Evolutionary conservation across 257 asterid species (phyloP).

Genomic region (Nicotiana undulata): DNA sequence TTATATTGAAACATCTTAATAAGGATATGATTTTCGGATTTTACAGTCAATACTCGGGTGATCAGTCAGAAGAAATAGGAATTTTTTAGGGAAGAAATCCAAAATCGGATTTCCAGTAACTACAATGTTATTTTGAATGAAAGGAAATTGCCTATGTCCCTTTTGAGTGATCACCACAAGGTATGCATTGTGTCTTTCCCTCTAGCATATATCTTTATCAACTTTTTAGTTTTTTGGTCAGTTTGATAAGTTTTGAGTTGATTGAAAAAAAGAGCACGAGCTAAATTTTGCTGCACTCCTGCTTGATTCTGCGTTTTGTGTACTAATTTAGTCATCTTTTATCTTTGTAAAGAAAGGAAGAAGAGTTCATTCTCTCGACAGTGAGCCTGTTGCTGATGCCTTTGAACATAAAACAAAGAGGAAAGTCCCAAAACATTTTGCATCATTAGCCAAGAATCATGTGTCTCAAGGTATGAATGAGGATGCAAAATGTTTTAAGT

Average conservation of each 20-base stretch:
- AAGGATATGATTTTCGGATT: not conserved
- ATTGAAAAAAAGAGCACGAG: not conserved
- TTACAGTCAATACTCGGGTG: constrained; percentile 68
- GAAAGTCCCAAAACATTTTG: constrained; percentile 65
- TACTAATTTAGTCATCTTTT: not conserved
- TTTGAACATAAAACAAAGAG: constrained; percentile 78
- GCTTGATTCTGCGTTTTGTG: not conserved
- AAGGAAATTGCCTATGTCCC: constrained; percentile 77
- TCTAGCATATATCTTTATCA: not conserved
- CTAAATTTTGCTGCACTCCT: not conserved
- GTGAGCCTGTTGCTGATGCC: constrained; percentile 73
- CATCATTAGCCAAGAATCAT: constrained; percentile 52
- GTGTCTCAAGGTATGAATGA: constrained; percentile 63
- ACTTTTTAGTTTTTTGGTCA: no score
- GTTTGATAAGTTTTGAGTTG: no score
- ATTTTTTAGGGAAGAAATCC: constrained; percentile 71
- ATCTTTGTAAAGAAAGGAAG: constrained; percentile 57
- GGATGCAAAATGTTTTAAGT: not conserved
- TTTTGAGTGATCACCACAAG: constrained; percentile 73
- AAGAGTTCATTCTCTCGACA: constrained; percentile 79
- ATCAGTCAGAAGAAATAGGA: constrained; percentile 77
- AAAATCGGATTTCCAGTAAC: constrained; percentile 61
- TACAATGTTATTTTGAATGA: constrained; percentile 80
- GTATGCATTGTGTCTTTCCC: constrained; percentile 20
- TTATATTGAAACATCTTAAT: not conserved